Evolutionary conservation across 768 basidiomycete genomes (phyloP).

Genomic region (Amanita exitialis): DNA sequence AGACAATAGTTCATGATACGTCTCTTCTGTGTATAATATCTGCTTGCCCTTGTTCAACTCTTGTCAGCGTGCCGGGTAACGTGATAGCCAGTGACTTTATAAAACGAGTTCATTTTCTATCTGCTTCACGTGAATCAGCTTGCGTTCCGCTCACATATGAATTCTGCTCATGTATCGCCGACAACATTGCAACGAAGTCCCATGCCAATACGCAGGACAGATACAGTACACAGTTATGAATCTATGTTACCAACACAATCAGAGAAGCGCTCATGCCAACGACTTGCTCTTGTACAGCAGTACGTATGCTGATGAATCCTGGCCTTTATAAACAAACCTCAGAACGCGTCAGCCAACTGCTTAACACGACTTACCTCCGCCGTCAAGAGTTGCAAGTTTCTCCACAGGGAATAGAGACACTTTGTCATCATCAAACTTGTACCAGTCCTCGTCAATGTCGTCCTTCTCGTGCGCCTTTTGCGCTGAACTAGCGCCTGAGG

Average conservation of each 20-base stretch:
- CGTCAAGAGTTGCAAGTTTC: conserved; percentile 77
- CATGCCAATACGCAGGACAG: no score
- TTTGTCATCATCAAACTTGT: conserved; percentile 96
- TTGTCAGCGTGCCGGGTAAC: no score
- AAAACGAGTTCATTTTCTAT: no score
- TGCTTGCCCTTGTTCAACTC: no score
- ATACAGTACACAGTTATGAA: not conserved
- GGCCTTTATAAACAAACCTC: conserved; percentile 15
- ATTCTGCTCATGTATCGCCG: no score
- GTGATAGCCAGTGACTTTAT: no score
- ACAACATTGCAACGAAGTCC: not conserved
- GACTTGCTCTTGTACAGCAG: conserved; percentile 69
- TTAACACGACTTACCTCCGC: conserved; percentile 45
- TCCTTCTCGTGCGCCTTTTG: conserved; percentile 23
- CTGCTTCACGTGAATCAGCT: no score
- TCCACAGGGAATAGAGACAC: conserved; percentile 80
- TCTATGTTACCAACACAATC: not conserved
- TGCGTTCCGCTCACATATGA: no score
- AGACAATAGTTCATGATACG: not conserved
- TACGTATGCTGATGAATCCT: conserved; percentile 87
- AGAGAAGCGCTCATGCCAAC: conserved; percentile 9
- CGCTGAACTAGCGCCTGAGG: conserved; percentile 13
- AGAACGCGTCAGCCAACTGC: not conserved
- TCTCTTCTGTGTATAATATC: not conserved
- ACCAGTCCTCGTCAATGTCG: conserved; percentile 80